phyloP scores from a whole-genome alignment of 768 basidiomycete genomes.

The Boletus coccyginus region DNA sequence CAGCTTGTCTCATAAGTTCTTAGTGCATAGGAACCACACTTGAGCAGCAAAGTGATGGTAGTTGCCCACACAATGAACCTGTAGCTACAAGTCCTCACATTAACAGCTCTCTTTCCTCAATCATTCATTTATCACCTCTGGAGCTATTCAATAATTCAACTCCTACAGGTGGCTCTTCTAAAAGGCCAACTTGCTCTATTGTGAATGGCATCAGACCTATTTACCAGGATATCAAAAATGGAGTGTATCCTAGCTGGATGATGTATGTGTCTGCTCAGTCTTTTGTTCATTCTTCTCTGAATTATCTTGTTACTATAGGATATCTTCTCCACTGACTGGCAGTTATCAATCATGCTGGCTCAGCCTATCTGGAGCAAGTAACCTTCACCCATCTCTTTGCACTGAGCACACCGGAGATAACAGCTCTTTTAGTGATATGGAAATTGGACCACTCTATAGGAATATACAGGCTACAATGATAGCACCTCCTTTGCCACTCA shows the following conservation, averaged over 20 bases:
- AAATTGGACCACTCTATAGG: neutral
- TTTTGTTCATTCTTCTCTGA: slow-evolving; percentile 3
- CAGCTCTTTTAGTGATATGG: neutral
- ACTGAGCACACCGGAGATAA: neutral
- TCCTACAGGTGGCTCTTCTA: neutral
- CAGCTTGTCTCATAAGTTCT: neutral
- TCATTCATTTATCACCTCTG: slow-evolving; percentile 9
- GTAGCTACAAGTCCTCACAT: neutral
- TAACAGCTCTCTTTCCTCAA: slow-evolving; percentile 16
- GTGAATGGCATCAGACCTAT: neutral
- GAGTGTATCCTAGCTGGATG: neutral
- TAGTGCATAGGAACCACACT: neutral
- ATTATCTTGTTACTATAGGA: slow-evolving; percentile 1
- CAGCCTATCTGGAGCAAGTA: neutral
- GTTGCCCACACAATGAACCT: neutral
- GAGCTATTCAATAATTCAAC: slow-evolving; percentile 3
- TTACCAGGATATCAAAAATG: slow-evolving; percentile 2
- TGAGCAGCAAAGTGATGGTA: neutral
- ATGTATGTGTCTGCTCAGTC: slow-evolving; percentile 7
- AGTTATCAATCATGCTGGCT: neutral
- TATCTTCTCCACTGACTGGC: slow-evolving; percentile 14
- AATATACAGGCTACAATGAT: no score
- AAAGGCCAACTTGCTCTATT: neutral
- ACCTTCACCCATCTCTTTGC: neutral
- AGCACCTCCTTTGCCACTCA: neutral